A percentile compares a stretch with the other conserved stretches of the same genome.
Evolutionary conservation across 192 early-diverging fungal genomes (phyloP).

Genomic region (Backusella circina): DNA sequence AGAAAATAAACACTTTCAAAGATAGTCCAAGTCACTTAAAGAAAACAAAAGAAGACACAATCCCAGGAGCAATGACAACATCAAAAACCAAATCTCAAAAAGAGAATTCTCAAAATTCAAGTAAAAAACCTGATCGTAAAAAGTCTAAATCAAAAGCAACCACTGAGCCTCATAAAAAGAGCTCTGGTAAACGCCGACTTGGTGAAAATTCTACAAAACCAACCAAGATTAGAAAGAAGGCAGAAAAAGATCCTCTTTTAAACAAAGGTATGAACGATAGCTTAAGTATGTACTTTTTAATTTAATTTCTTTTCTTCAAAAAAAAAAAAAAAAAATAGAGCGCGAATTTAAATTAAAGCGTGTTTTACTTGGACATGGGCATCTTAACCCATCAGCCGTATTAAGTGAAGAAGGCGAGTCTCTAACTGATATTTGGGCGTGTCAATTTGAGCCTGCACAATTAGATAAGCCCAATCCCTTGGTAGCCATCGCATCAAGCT

Average conservation of each 20-base stretch:
- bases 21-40: background rate
- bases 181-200: background rate
- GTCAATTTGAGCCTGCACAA: slow-evolving; percentile 37
- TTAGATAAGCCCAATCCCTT: slow-evolving; percentile 17
- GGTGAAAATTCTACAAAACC: background rate
- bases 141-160: background rate
- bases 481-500: slow-evolving; percentile 41
- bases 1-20: background rate
- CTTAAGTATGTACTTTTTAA: background rate
- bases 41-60: background rate
- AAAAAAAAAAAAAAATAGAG: background rate
- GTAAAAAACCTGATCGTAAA: background rate
- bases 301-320: background rate
- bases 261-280: background rate
- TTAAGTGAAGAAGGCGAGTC: slow-evolving; percentile 28
- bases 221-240: background rate
- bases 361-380: slow-evolving; percentile 9
- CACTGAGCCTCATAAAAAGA: background rate
- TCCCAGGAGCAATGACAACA: background rate
- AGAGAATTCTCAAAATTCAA: background rate
- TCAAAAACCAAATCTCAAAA: background rate
- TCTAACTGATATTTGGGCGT: slow-evolving; percentile 38
- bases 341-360: slow-evolving; percentile 8
- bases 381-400: background rate
- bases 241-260: background rate